Percentiles rank a stretch among this genome's conserved stretches.
Conservation (phyloP, 148 eudicot species). For the Spergularia marina region DNA sequence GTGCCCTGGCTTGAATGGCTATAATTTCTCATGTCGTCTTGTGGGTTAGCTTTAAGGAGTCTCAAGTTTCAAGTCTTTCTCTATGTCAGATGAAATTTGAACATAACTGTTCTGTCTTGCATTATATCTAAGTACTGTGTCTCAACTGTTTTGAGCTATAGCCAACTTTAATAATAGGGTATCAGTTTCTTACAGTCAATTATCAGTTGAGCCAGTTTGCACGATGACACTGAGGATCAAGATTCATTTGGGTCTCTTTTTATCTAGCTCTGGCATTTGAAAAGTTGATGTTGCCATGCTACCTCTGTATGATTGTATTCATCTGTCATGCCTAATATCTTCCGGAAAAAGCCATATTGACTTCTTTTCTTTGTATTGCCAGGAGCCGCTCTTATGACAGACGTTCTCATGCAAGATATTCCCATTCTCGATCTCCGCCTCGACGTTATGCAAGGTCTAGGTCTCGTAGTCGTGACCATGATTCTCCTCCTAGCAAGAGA, state of each 20-base stretch:
- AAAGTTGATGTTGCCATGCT: background rate
- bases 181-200: no score
- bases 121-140: no score
- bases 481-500: constrained; percentile 64
- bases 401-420: constrained; percentile 69
- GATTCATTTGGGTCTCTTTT: background rate
- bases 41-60: no score
- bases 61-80: no score
- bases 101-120: no score
- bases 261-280: background rate
- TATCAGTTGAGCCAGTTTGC: background rate
- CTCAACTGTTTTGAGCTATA: no score
- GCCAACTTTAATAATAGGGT: no score
- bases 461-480: constrained; percentile 40
- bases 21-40: background rate
- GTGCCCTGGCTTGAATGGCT: background rate
- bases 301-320: background rate
- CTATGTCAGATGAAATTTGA: no score
- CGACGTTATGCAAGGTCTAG: constrained; percentile 65
- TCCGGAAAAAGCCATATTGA: background rate
- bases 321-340: background rate
- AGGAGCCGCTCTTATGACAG: constrained; percentile 64
- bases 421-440: constrained; percentile 69
- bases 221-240: background rate
- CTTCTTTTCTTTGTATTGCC: background rate